These are phyloP conservation scores for Pseudopyrenochaeta lycopersici DNA, from an alignment of 2,329 filamentous ascomycete genomes.

Conservation along the genomic window DNA sequence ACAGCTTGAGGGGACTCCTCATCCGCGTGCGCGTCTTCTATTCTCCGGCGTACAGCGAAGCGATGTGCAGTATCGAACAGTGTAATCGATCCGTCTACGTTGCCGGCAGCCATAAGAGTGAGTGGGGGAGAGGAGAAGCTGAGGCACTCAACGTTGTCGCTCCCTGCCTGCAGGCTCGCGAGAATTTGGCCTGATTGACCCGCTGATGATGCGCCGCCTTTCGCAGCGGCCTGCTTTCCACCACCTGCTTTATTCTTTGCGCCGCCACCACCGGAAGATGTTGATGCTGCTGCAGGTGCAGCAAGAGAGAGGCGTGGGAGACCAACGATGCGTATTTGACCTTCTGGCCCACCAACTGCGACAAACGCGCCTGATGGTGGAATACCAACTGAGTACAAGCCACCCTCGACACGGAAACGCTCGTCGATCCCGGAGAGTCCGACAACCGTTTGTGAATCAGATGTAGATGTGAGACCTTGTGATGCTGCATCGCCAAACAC, in stretches of 20 bases:
- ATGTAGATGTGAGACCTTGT: conserved; percentile 65
- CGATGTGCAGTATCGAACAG: conserved; percentile 87
- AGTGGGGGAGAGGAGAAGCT: conserved; percentile 69
- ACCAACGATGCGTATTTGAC: conserved; percentile 84
- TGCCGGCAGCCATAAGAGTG: conserved; percentile 69
- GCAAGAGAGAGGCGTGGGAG: conserved; percentile 70
- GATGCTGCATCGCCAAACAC: conserved; percentile 81
- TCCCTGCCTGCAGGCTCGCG: conserved; percentile 81
- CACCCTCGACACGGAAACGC: conserved; percentile 90
- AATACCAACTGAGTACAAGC: conserved; percentile 86
- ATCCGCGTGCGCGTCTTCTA: conserved; percentile 79
- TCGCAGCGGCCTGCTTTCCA: conserved; percentile 53
- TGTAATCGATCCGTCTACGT: conserved; percentile 75
- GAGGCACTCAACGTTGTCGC: conserved; percentile 80
- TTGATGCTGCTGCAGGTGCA: conserved; percentile 40
- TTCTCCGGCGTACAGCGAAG: conserved; percentile 85
- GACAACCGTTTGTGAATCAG: conserved; percentile 72
- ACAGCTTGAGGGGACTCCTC: conserved; percentile 82
- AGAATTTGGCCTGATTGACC: conserved; percentile 77
- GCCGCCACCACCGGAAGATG: conserved; percentile 54
- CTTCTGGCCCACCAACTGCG: conserved; percentile 87
- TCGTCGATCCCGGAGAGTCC: conserved; percentile 82
- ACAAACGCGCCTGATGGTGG: conserved; percentile 81
- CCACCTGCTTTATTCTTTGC: conserved; percentile 60
- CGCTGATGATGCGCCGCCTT: conserved; percentile 45